Evolutionary conservation across 345 rosid genomes (phyloP), one percentile per base, ranked within the genome.

Genomic region (Chamaenerion angustifolium): DNA sequence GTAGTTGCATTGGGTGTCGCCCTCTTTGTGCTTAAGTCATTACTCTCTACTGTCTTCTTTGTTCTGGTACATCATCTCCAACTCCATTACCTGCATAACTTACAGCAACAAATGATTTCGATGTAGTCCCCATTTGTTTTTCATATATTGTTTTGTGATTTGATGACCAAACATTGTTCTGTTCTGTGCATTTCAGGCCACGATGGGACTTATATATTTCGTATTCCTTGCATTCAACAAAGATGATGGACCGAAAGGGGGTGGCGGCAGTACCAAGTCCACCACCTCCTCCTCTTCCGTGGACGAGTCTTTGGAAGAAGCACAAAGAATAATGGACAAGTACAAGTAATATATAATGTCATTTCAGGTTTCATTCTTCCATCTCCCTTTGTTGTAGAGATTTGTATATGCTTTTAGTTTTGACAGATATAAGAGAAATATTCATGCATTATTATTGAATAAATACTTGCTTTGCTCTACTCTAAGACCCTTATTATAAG

Each of bases 121-220:
- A 31, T 31, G 0, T 44, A 44, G 14, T n/a, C 7, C 12, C 16
- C 1, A 11, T 1, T 27, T n/a, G n/a, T n/a, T n/a, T n/a, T n/a
- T n/a, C n/a, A n/a, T n/a, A n/a, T 13, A 6, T 14, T 6, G 21
- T 16, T 35, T 16, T 23, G 10, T 23, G 21, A 12, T 16, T 25
- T 13, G 43, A 27, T 42, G n/a, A 23, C 43, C 43, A n/a, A 21
- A 9, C 4, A 12, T 21, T 10, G 10, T 15, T 16, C 11, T 31
- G 0, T 40, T 14, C 23, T 40, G 7, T 62, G 55, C 43, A 44
- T 42, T 12, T 45, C 83, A 90, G 98, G 96, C 80, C 31, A 92
- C 83, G 7, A 92, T 86, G 96, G 96, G 96, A 59, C 84, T 92
- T 12, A 79, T 64, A 11, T 92, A 86, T 68, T 90, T 90, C 67